Conservation (phyloP, 2,329 filamentous ascomycete genomes). For the Colletotrichum sp. region DNA sequence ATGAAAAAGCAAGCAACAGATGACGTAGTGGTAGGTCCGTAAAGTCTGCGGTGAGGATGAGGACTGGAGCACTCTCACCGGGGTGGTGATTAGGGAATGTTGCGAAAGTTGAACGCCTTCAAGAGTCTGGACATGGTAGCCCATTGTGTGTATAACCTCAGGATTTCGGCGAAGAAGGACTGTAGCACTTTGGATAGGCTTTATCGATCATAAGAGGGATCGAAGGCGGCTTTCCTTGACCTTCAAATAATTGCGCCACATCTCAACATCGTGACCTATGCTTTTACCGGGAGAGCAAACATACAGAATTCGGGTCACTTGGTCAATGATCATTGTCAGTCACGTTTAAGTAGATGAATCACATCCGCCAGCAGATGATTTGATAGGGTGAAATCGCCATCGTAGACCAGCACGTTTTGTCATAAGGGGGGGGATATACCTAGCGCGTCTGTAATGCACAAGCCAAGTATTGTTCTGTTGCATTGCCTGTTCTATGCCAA, state of each 20-base stretch:
- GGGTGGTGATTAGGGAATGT: background rate
- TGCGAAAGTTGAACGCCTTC: background rate
- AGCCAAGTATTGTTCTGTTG: too few relatives aligned
- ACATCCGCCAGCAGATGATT: background rate
- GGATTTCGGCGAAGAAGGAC: accelerated
- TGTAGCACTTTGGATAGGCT: accelerated
- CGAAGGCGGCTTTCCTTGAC: background rate
- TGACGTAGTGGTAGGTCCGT: too few relatives aligned
- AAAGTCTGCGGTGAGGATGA: too few relatives aligned
- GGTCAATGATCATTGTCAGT: background rate
- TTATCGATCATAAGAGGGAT: background rate
- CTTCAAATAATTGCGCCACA: background rate
- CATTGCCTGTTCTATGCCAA: too few relatives aligned
- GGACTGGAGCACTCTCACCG: background rate
- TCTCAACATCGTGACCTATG: background rate
- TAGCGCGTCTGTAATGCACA: background rate
- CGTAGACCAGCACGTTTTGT: accelerated
- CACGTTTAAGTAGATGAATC: accelerated
- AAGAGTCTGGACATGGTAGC: background rate
- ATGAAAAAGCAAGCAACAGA: background rate
- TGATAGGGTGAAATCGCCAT: accelerated
- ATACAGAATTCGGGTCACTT: background rate
- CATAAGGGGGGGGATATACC: accelerated
- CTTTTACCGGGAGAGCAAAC: too few relatives aligned
- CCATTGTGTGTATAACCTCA: background rate